A percentile compares a stretch with the other conserved stretches of the same genome.
These are phyloP conservation scores for Alternaria gaisen DNA, from an alignment of 2,329 filamentous ascomycete genomes.

Conservation along the genomic window DNA sequence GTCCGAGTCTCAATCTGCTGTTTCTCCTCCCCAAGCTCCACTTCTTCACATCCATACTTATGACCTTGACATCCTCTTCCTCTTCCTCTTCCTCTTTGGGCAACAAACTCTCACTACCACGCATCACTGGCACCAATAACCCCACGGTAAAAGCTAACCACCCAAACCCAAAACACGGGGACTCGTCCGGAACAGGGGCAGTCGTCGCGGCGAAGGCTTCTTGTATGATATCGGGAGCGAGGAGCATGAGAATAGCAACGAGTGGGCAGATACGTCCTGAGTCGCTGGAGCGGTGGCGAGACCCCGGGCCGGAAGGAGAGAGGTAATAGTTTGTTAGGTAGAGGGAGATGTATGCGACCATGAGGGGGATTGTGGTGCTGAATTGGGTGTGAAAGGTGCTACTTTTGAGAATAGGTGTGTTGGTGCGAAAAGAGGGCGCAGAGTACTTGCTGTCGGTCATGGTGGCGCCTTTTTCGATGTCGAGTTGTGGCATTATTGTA, in stretches of 20 bases:
- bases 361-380: background rate
- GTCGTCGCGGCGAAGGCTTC: background rate
- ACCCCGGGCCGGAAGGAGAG: background rate
- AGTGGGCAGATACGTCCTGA: background rate
- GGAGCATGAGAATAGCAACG: background rate
- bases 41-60: background rate
- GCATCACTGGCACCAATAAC: background rate
- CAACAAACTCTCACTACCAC: background rate
- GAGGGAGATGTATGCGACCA: background rate
- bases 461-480: background rate
- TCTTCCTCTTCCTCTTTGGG: background rate
- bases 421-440: background rate
- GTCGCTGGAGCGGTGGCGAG: background rate
- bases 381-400: background rate
- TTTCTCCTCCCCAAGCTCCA: background rate
- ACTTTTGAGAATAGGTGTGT: background rate
- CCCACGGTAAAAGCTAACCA: background rate
- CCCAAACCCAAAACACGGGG: background rate
- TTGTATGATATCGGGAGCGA: background rate
- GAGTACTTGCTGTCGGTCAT: background rate
- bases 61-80: background rate
- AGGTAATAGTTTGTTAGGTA: background rate
- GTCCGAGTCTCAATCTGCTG: background rate
- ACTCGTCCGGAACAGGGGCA: background rate
- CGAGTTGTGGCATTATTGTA: background rate